Evolutionary conservation across 2,329 filamentous ascomycete genomes (phyloP), one percentile per base, ranked within the genome.

Genomic region (Aspergillus latus): DNA sequence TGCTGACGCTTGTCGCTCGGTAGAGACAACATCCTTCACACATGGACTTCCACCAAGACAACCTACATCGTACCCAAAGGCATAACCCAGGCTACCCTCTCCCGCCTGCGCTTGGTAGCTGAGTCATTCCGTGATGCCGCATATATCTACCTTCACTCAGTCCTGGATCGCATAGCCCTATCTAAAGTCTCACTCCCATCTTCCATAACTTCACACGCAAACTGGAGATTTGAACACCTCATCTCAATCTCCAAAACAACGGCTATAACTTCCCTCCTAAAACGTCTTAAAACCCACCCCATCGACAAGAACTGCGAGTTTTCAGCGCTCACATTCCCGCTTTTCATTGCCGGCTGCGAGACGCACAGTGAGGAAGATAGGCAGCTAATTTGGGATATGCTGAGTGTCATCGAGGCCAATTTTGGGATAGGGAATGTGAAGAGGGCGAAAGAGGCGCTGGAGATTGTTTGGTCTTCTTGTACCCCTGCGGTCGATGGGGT

Each of bases 41-140:
- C 56, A 9, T 74, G 72, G 72, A 65, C 69, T 11, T 65, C 65
- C 32, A 62, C 59, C 5, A 58, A 64, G 39, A 65, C 57, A 13
- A 59, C 58, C 4, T 70, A 68, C 43, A 71, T 68, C 9, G 67
- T 73, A 7, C 71, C 70, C 3, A 60, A 64, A 28, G 70, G 70
- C 26, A 66, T 68, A 15, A 68, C 66, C 10, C 46, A 59, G 34
- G 61, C 58, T 15, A 65, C 64, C 10, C 59, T 73, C 9, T 52
- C 40, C 37, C 72, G 72, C 8, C 67, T 74, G 11, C 67, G 64
- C 51, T 63, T 73, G 37, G 70, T 74, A 26, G 72, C 72, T 8
- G 66, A 73, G 54, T 73, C 68, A 59, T 74, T 71, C 57, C 71
- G 70, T 55, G 68, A 74, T 15, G 71, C 71, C 15, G 67, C 67